Percentiles rank a stretch among this genome's conserved stretches.
Conservation (phyloP, 192 early-diverging fungal genomes). For the Linnemannia zychae region DNA sequence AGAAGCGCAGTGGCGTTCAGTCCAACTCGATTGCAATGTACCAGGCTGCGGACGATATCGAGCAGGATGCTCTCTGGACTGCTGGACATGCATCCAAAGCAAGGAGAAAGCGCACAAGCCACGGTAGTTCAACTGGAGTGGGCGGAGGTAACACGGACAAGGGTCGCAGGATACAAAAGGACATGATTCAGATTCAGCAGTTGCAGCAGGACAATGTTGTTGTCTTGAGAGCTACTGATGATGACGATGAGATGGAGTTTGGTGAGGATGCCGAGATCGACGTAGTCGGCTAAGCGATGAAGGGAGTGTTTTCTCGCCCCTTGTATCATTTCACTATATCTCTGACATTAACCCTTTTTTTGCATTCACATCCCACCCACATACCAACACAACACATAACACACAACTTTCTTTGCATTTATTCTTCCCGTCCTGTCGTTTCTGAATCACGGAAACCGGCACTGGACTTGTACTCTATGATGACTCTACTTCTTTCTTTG, state of each 20-base stretch:
- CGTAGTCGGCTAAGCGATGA: slow-evolving; percentile 30
- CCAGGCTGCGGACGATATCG: background rate
- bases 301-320: background rate
- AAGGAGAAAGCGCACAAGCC: slow-evolving; percentile 29
- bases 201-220: slow-evolving; percentile 1
- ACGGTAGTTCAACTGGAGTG: background rate
- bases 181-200: slow-evolving; percentile 23
- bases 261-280: slow-evolving; percentile 55
- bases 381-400: no score
- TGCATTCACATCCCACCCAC: slow-evolving; percentile 4
- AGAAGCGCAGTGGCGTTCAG: slow-evolving; percentile 6
- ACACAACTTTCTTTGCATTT: slow-evolving; percentile 13
- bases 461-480: slow-evolving; percentile 26
- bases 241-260: slow-evolving; percentile 31
- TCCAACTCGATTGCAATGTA: background rate
- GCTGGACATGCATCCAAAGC: slow-evolving; percentile 2
- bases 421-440: slow-evolving; percentile 1
- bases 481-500: slow-evolving; percentile 26
- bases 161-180: slow-evolving; percentile 37
- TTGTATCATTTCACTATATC: background rate
- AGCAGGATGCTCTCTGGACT: slow-evolving; percentile 2
- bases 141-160: slow-evolving; percentile 24
- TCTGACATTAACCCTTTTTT: background rate
- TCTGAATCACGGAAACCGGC: background rate
- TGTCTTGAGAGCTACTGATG: slow-evolving; percentile 16